These are phyloP conservation scores for Alisma plantagoaquatica DNA, from an alignment of 106 monocot species.

Conservation along the genomic window DNA sequence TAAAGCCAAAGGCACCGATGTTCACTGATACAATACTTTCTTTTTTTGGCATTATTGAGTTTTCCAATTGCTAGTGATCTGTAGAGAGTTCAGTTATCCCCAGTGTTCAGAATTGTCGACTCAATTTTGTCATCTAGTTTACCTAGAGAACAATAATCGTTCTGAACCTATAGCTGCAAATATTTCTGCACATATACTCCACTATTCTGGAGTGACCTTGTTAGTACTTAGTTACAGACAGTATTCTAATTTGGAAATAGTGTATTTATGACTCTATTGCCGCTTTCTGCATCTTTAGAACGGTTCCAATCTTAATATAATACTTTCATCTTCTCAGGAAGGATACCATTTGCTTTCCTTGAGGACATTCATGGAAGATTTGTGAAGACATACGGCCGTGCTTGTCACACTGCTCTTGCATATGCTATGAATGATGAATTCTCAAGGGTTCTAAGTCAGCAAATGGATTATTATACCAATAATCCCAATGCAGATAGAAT, in stretches of 20 bases:
- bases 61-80: too few species aligned
- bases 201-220: neutral
- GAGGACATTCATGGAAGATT: slow-evolving; percentile 96
- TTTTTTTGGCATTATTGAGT: too few species aligned
- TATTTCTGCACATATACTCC: neutral
- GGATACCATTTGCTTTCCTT: slow-evolving; percentile 95
- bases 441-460: slow-evolving; percentile 88
- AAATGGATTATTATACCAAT: slow-evolving; percentile 93
- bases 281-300: neutral
- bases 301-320: neutral
- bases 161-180: neutral
- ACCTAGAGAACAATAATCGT: too few species aligned
- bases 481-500: slow-evolving; percentile 98
- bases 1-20: too few species aligned
- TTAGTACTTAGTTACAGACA: neutral
- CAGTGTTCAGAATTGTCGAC: too few species aligned
- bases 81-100: too few species aligned
- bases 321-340: slow-evolving; percentile 27
- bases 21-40: too few species aligned
- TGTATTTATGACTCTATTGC: neutral
- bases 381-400: slow-evolving; percentile 86
- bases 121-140: too few species aligned
- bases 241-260: neutral
- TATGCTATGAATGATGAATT: slow-evolving; percentile 99
- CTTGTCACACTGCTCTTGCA: slow-evolving; percentile 88